Conservation (phyloP, 2,329 filamentous ascomycete genomes). For the Epichloe sylvatica region DNA sequence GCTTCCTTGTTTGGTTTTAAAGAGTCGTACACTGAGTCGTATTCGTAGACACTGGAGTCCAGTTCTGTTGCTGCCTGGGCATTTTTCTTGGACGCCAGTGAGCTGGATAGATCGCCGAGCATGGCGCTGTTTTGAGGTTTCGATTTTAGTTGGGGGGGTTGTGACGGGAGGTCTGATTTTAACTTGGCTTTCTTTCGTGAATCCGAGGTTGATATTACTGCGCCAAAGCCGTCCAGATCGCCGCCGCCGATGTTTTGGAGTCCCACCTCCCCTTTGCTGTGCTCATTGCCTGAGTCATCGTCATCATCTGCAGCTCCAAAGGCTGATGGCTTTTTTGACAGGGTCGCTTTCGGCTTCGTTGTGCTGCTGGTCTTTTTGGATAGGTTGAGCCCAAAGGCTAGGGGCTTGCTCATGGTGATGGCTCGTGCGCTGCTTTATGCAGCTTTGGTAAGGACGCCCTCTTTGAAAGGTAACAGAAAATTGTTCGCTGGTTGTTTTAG, state of each 20-base stretch:
- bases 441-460: background rate
- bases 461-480: background rate
- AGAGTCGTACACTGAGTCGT: constrained; percentile 69
- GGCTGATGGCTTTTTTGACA: constrained; percentile 36
- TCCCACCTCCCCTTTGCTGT: constrained; percentile 21
- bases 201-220: constrained; percentile 12
- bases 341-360: constrained; percentile 32
- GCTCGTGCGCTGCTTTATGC: background rate
- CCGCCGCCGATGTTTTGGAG: constrained; percentile 51
- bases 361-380: constrained; percentile 40
- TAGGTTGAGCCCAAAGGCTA: constrained; percentile 45
- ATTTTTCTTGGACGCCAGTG: constrained; percentile 48
- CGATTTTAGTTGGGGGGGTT: constrained; percentile 30
- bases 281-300: constrained; percentile 40
- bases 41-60: constrained; percentile 70
- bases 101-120: constrained; percentile 53
- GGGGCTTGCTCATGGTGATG: constrained; percentile 33
- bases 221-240: constrained; percentile 40
- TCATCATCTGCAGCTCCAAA: constrained; percentile 45
- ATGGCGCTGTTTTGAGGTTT: constrained; percentile 29
- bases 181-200: constrained; percentile 21
- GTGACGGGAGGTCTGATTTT: constrained; percentile 20
- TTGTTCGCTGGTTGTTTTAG: background rate
- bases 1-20: constrained; percentile 53
- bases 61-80: constrained; percentile 50